A percentile compares a stretch with the other conserved stretches of the same genome.
Evolutionary conservation across 31 red algal species (phyloP).

Genomic region (Asparagopsis taxiformis): DNA sequence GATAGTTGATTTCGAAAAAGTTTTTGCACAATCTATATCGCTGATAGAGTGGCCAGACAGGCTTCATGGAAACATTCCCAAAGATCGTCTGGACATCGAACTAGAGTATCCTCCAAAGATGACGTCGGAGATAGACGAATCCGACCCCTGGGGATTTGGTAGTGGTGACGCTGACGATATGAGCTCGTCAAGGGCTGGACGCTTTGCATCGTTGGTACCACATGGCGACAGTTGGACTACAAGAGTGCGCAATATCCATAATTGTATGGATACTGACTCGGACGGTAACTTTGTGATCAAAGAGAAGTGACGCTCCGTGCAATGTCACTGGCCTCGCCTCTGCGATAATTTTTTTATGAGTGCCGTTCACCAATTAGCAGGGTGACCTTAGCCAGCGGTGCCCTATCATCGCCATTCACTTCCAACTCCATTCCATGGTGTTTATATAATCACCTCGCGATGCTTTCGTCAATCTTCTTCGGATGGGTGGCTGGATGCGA

Average conservation of each 20-base stretch:
- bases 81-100: conserved; percentile 31
- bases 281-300: background rate
- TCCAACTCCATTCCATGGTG: conserved; percentile 3
- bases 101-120: conserved; percentile 27
- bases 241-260: background rate
- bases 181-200: background rate
- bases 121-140: background rate
- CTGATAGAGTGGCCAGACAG: conserved; percentile 97
- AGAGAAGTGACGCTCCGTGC: no score
- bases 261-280: background rate
- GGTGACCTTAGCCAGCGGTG: no score
- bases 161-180: conserved; percentile 7
- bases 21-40: conserved; percentile 48
- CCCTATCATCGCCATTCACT: no score
- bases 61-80: conserved; percentile 18
- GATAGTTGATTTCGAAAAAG: conserved; percentile 68
- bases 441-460: background rate
- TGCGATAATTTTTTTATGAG: no score
- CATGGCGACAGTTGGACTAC: conserved; percentile 12
- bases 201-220: conserved; percentile 16
- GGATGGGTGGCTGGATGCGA: conserved; percentile 33
- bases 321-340: no score
- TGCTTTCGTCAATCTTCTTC: conserved; percentile 12
- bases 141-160: conserved; percentile 65
- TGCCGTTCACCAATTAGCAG: no score